Base-by-base conservation (phyloP, 768 basidiomycete species). In the Glaciozyma martinii region DNA sequence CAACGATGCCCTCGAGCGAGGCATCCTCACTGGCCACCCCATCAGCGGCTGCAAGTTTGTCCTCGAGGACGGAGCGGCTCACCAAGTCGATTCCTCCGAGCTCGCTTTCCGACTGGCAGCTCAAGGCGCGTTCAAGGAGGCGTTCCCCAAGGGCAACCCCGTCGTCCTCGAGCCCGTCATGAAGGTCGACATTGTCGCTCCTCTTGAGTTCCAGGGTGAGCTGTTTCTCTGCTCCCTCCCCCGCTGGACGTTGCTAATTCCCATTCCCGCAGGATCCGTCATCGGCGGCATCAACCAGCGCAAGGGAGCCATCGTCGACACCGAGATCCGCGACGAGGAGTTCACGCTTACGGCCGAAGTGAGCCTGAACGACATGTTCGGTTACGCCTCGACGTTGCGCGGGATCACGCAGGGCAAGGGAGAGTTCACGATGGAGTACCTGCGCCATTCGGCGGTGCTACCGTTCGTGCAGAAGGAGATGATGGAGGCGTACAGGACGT, bases 121-220 rank as follows among this genome's bases (percentile, higher is more conserved):
- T 8, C 86, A 94, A 47, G 88, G 90, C 60, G 93, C 92, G 1
- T 93, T 97, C 82, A 84, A 89, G 60, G 94, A 98, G 73, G 85
- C 86, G 6, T 98, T 88, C 80, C 80, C 80, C 68, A 82, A 82
- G 68, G 86, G 89, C 53, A 80, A 80, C 59, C 85, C 90, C 0
- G 85, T 90, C 59, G 86, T 99, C 62, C 79, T 99, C 47, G 94
- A 99, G 75, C 94, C 94, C n/a, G 87, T 98, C 78, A 99, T 99
- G 94, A 89, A 84, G 21, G 94, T 99, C 44, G 94, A 99, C 73
- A 90, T 98, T 32, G 86, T 97, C 46, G 93, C 94, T 1, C 95
- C 95, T 3, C 81, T 84, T 18, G 95, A 99, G 75, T 99, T 98
- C 82, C 95, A 99, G 76, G 80, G 77, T 76, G 42, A 32, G 66